phyloP scores from a whole-genome alignment of 768 basidiomycete species.

The Rhodotorula taiwanensis region DNA sequence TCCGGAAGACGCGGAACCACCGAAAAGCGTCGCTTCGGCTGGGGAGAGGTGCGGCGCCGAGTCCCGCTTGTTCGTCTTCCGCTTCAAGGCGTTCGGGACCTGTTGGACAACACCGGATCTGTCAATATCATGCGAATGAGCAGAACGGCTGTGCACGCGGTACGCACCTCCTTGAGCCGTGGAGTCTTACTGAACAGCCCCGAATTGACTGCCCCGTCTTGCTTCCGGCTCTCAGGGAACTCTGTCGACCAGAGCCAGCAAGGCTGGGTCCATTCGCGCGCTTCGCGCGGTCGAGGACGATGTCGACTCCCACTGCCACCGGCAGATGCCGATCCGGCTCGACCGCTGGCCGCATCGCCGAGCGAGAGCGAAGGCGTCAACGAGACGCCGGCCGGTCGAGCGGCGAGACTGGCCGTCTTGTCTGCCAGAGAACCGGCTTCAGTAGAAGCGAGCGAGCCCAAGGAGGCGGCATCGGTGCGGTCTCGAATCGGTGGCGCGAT shows the following conservation, averaged over 20 bases:
- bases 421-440: neutral
- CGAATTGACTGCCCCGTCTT: too few species aligned
- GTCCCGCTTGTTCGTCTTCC: constrained; percentile 26
- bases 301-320: neutral
- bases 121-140: neutral
- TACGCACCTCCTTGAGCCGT: constrained; percentile 19
- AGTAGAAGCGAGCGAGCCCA: constrained; percentile 10
- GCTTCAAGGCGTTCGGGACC: constrained; percentile 34
- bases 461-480: constrained; percentile 19
- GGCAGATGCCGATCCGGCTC: neutral
- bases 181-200: constrained; percentile 32
- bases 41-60: constrained; percentile 35
- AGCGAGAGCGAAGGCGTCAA: neutral
- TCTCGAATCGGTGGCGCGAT: constrained; percentile 9
- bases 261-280: constrained; percentile 36
- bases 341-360: too few species aligned
- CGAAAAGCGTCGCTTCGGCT: constrained; percentile 23
- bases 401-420: neutral
- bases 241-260: constrained; percentile 31
- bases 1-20: too few species aligned
- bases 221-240: neutral
- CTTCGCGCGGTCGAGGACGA: constrained; percentile 19
- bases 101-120: too few species aligned
- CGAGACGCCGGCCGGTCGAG: neutral
- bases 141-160: neutral